Evolutionary conservation across 78 protist species (phyloP), one percentile per base, ranked within the genome.

Genomic region (Dictyostelium intermedium): DNA sequence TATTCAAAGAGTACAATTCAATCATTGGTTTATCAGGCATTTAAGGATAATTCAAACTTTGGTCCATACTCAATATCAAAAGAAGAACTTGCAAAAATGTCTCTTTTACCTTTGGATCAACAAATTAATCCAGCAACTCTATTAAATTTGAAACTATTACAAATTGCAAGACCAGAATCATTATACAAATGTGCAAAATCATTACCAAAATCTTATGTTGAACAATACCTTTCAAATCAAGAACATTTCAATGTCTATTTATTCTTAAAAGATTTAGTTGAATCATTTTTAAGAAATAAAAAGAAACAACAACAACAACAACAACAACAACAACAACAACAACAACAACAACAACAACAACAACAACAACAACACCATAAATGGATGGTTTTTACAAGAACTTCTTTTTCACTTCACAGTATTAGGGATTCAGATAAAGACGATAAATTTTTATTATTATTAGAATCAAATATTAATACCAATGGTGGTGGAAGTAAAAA

Each of bases 111-210:
- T 20, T 20, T 20, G 0, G 66, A 56, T 34, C 39, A 72, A 76
- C 82, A 37, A 39, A 23, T 23, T 76, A 25, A 23, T 18, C 82
- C 82, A 3, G 8, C 82, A 39, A 23, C 56, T 13, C 25, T 32
- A 37, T 37, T 91, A 27, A 91, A 91, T 56, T 91, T 80, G 84
- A 81, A 91, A 35, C 6, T 91, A 18, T 53, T 91, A 10, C 94
- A 91, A 39, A 72, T 91, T n/a, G 94, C 87, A 20, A 56, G 84
- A 45, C 94, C 94, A 32, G 94, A 81, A 63, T 69, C 84, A 56
- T 27, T 91, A 27, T 80, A 78, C 16, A 73, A 53, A 16, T 81
- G 94, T 61, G 47, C 11, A 1, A 30, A 56, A 37, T 32, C 84
- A 8, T 56, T 91, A 14, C 85, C 85, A 23, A 83, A 60, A 56